Evolutionary conservation across 2,329 filamentous ascomycete species (phyloP).

Genomic region (Fusarium nurragi): DNA sequence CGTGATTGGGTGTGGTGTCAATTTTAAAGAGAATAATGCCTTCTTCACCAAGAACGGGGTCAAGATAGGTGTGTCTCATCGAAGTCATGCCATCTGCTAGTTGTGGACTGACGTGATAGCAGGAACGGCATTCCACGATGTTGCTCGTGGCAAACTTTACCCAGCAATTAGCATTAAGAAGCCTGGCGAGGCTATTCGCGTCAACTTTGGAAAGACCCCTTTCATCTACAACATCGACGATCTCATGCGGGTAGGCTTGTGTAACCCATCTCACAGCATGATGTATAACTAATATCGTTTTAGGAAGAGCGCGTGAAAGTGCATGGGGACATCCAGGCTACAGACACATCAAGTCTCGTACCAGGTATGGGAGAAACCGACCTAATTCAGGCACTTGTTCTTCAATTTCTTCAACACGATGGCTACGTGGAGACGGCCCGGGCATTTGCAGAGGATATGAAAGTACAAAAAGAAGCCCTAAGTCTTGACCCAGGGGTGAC

Average conservation of each 20-base stretch:
- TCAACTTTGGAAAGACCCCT: constrained; percentile 76
- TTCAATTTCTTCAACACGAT: constrained; percentile 93
- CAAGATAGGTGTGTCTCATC: constrained; percentile 58
- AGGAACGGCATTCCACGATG: constrained; percentile 75
- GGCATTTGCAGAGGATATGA: constrained; percentile 85
- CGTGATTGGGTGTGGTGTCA: constrained; percentile 71
- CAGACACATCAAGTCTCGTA: constrained; percentile 68
- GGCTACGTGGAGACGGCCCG: constrained; percentile 93
- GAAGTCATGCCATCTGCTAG: not conserved
- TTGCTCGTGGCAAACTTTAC: constrained; percentile 71
- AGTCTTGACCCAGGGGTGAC: constrained; percentile 63
- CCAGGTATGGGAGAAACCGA: constrained; percentile 75
- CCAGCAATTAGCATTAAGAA: constrained; percentile 73
- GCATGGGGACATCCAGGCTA: constrained; percentile 65
- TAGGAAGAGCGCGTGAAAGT: constrained; percentile 70
- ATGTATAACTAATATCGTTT: constrained; percentile 25
- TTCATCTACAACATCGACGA: constrained; percentile 93
- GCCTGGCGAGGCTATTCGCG: constrained; percentile 67
- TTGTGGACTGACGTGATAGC: constrained; percentile 39
- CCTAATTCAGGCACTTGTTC: constrained; percentile 80
- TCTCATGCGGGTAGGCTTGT: constrained; percentile 74
- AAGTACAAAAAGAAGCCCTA: constrained; percentile 75
- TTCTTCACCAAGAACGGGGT: constrained; percentile 75
- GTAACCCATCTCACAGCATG: not conserved
- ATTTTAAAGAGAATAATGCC: constrained; percentile 70